Evolutionary conservation across 805 yeast species (phyloP), one percentile per base, ranked within the genome.

Genomic region (Allodekkera sacchari): DNA sequence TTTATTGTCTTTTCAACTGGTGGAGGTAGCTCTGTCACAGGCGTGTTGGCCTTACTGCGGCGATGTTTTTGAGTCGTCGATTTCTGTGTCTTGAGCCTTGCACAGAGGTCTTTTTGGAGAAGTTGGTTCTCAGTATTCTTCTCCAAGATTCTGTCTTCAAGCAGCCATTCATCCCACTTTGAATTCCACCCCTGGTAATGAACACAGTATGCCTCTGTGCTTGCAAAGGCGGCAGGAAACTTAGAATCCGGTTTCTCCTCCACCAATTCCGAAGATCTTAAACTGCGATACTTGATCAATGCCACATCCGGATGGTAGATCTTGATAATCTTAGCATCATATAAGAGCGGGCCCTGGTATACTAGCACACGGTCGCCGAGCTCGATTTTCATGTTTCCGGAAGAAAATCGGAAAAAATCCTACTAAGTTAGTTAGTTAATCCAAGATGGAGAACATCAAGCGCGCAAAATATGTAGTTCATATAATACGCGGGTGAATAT

Each of bases 161-260:
- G 68, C 1, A 89, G 89, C 98, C 98, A 89, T 55, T 89, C 98
- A 52, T 89, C 97, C 95, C 96, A 89, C 36, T 87, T 77, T 12
- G 78, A 57, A 48, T 88, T 89, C 98, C 98, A 89, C 3, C 98
- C 97, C 44, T 79, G 81, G 56, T 89, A 89, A 50, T 92, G 98
- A 12, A 89, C 73, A 43, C 64, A 77, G 55, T 75, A 88, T 19
- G 43, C 39, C 22, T 42, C 40, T 21, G 37, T 30, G 11, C 40
- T 30, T 18, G 37, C 25, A n/a, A 27, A 36, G 3, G 31, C 37
- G 13, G 32, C 28, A 2, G 57, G 48, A 16, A 52, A 45, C 22
- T 40, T 40, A 8, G 49, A 30, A 14, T 45, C 49, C 3, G 54
- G 47, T 13, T 37, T 26, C 7, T 39, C 30, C 16, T 43, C 44